Conservation (phyloP, 352 stramenopile genomes). For the Globisporangium middletonii region DNA sequence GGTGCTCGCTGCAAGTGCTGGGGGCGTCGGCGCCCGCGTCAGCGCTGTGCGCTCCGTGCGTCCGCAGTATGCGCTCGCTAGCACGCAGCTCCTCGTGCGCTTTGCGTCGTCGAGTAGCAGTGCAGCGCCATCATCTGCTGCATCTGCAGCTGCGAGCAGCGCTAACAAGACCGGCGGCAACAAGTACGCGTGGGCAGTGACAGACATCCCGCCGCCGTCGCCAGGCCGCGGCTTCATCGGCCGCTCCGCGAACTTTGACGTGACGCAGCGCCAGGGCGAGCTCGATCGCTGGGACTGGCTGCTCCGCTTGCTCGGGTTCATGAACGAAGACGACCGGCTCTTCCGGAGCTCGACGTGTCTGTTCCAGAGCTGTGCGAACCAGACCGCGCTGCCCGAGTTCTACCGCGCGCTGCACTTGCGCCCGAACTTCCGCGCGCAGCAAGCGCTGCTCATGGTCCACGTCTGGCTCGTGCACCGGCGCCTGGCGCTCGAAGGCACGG, state of each 20-base stretch:
- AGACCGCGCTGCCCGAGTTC: constrained; percentile 66
- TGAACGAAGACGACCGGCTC: constrained; percentile 81
- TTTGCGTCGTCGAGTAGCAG: constrained; percentile 19
- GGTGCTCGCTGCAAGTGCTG: constrained; percentile 2
- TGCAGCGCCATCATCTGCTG: neutral
- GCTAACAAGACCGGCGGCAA: constrained; percentile 22
- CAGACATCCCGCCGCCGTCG: constrained; percentile 75
- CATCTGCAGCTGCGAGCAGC: neutral
- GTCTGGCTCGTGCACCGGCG: constrained; percentile 96
- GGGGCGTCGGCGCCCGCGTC: neutral
- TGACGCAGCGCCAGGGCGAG: constrained; percentile 52
- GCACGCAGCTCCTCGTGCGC: constrained; percentile 15
- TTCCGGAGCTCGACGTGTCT: constrained; percentile 68
- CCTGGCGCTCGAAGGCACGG: constrained; percentile 71
- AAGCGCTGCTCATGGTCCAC: constrained; percentile 92
- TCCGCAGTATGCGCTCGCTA: constrained; percentile 1
- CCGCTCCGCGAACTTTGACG: constrained; percentile 76
- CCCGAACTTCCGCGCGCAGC: constrained; percentile 88
- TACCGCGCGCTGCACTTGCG: constrained; percentile 59
- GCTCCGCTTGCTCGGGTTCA: constrained; percentile 77
- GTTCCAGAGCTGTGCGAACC: constrained; percentile 83
- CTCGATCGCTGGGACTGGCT: constrained; percentile 80
- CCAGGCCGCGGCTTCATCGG: constrained; percentile 64
- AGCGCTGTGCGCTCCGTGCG: neutral
- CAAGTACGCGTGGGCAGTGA: constrained; percentile 70